Conservation (phyloP, 2,329 filamentous ascomycete species). For the Pezicula carpinea region DNA sequence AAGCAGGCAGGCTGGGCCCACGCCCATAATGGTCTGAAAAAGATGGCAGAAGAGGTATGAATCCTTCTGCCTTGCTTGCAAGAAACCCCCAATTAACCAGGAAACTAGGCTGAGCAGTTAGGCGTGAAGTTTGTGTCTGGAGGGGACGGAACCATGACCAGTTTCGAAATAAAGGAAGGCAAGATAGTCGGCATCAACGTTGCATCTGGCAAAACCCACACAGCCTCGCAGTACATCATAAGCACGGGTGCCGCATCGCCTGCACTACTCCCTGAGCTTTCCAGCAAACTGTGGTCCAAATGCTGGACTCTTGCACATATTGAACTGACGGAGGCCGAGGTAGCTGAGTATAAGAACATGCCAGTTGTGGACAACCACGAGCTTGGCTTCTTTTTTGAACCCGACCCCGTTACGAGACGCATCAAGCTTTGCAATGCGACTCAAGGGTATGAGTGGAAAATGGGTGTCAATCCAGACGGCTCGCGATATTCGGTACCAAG, state of each 20-base stretch:
- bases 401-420: conserved; percentile 42
- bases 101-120: conserved; percentile 1
- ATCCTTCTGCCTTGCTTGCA: conserved; percentile 26
- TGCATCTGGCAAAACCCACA: conserved; percentile 29
- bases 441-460: conserved; percentile 39
- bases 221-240: conserved; percentile 35
- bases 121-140: conserved; percentile 8
- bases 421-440: conserved; percentile 43
- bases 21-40: conserved; percentile 37
- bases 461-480: conserved; percentile 14
- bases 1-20: conserved; percentile 42
- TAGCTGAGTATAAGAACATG: conserved; percentile 39
- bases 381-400: conserved; percentile 50
- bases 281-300: conserved; percentile 36
- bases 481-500: conserved; percentile 37
- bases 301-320: conserved; percentile 49
- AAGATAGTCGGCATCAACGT: conserved; percentile 33
- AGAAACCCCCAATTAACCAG: background rate
- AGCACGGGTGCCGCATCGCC: conserved; percentile 40
- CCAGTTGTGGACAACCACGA: conserved; percentile 46
- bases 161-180: conserved; percentile 28
- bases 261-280: conserved; percentile 36
- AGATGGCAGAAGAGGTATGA: conserved; percentile 30
- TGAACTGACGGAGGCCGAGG: conserved; percentile 41
- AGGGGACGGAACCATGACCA: conserved; percentile 4